phyloP scores from a whole-genome alignment of 2,329 filamentous ascomycete species.

The Colletotrichum sublineola region DNA sequence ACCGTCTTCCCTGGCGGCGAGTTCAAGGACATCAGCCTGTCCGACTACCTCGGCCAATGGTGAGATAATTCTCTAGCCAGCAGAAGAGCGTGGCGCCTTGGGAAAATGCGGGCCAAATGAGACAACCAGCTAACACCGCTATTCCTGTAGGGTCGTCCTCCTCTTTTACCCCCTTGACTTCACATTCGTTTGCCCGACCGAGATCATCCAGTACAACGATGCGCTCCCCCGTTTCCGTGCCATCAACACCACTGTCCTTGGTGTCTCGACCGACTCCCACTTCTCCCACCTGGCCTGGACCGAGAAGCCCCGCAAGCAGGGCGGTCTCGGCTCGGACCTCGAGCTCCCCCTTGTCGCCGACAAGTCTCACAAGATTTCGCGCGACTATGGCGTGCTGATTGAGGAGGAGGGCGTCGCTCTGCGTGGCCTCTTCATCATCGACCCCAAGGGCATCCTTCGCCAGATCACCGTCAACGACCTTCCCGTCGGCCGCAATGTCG shows the following conservation, averaged over 20 bases:
- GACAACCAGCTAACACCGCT: conserved; percentile 5
- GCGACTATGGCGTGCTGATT: conserved; percentile 73
- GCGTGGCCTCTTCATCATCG: conserved; percentile 75
- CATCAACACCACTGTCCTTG: conserved; percentile 71
- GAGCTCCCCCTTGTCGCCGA: conserved; percentile 73
- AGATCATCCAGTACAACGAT: conserved; percentile 75
- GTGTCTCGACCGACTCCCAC: conserved; percentile 73
- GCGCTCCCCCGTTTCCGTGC: conserved; percentile 70
- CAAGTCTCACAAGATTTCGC: conserved; percentile 71
- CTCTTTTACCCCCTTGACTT: conserved; percentile 78
- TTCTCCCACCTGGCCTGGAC: conserved; percentile 71
- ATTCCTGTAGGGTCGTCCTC: conserved; percentile 67
- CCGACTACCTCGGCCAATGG: conserved; percentile 63
- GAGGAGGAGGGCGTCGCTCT: conserved; percentile 75
- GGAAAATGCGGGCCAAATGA: neutral
- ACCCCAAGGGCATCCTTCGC: conserved; percentile 71
- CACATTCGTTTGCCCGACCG: conserved; percentile 76
- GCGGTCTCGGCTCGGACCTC: conserved; percentile 71
- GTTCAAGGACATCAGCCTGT: conserved; percentile 61
- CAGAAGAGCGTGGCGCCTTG: neutral
- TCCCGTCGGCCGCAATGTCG: conserved; percentile 73
- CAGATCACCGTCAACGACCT: conserved; percentile 77
- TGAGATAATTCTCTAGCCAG: conserved; percentile 43
- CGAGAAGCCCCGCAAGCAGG: conserved; percentile 68
- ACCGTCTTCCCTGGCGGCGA: conserved; percentile 63